A percentile compares a stretch with the other conserved stretches of the same genome.
Evolutionary conservation across 345 rosid species (phyloP).

Genomic region (Linum tenue): DNA sequence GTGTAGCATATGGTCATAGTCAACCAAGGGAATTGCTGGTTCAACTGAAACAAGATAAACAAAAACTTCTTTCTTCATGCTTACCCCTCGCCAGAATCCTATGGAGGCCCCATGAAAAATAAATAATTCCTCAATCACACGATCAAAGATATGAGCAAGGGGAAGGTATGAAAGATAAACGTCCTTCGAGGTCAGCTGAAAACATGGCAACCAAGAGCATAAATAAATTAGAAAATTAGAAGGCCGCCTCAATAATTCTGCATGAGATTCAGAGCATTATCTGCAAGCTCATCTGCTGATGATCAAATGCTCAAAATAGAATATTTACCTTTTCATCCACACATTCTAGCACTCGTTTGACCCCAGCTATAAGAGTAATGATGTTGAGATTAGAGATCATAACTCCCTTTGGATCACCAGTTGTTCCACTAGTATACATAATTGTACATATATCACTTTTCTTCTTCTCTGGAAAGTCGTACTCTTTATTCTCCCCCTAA

Average conservation of each 20-base stretch:
- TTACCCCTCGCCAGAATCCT: constrained; percentile 98
- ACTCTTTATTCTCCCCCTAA: constrained; percentile 61
- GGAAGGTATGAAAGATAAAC: constrained; percentile 92
- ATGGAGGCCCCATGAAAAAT: constrained; percentile 70
- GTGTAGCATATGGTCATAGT: too few relatives aligned
- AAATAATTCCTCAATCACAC: constrained; percentile 76
- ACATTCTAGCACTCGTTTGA: constrained; percentile 39
- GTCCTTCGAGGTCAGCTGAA: constrained; percentile 61
- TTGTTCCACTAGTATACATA: constrained; percentile 99
- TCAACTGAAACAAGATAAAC: neutral
- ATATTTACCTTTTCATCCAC: constrained; percentile 59
- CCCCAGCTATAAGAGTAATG: constrained; percentile 69
- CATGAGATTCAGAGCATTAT: too few relatives aligned
- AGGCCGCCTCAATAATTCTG: neutral
- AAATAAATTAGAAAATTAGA: neutral
- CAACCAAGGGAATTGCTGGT: neutral
- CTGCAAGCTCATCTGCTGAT: neutral
- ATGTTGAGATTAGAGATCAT: constrained; percentile 87
- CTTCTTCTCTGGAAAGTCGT: constrained; percentile 73
- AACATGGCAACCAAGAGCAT: constrained; percentile 3
- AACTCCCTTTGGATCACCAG: constrained; percentile 99
- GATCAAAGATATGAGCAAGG: constrained; percentile 91
- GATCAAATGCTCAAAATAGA: neutral
- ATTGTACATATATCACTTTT: constrained; percentile 79
- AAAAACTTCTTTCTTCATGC: constrained; percentile 10